phyloP scores from a whole-genome alignment of 2,329 filamentous ascomycete genomes.

The Stachybotrys chartarum region DNA sequence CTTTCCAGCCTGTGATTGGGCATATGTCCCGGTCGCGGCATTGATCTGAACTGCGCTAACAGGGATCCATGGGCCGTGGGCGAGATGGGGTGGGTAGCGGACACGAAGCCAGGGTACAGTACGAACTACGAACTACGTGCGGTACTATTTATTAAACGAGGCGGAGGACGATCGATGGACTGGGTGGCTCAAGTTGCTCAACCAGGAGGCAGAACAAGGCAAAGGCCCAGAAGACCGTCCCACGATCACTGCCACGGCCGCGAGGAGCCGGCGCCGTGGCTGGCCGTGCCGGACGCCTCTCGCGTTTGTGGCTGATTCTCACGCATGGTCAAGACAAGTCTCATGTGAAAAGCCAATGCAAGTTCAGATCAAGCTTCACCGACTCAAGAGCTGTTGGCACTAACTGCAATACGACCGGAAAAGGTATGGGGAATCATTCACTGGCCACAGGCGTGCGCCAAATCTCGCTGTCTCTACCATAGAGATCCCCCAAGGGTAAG shows the following conservation, averaged over 20 bases:
- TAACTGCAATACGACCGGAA: not conserved
- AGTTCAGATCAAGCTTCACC: not conserved
- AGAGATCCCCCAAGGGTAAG: not conserved
- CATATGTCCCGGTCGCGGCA: constrained; percentile 3
- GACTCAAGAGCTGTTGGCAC: not conserved
- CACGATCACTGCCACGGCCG: not conserved
- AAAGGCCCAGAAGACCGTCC: not conserved
- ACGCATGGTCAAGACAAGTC: not conserved
- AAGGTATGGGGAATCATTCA: not conserved
- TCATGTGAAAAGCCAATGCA: not conserved
- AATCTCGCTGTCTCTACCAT: not conserved
- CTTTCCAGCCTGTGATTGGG: constrained; percentile 6
- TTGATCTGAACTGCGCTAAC: constrained; percentile 10
- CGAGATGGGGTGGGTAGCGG: not conserved
- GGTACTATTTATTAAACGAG: not conserved
- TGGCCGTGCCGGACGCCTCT: not conserved
- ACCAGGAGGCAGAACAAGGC: no score
- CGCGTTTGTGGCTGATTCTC: not conserved
- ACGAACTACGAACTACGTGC: not conserved
- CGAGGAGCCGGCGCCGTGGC: not conserved
- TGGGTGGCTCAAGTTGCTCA: no score
- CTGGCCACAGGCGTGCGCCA: not conserved
- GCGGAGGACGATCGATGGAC: not conserved
- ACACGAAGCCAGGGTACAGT: not conserved
- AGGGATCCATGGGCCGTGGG: constrained; percentile 3